Evolutionary conservation across 2,329 filamentous ascomycete species (phyloP).

Genomic region (Lithohypha guttulata): DNA sequence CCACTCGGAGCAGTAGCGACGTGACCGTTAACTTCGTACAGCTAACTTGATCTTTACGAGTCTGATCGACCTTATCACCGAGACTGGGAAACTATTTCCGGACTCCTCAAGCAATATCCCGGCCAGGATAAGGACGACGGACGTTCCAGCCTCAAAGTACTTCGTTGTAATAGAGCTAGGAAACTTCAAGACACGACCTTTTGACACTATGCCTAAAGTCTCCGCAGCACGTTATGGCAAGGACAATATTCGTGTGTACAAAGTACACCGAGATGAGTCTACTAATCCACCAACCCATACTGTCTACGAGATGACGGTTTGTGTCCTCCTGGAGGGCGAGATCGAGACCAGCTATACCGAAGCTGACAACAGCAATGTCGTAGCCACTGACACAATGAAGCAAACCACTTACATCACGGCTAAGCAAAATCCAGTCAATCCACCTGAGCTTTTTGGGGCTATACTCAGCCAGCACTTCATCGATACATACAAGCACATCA

Average conservation of each 20-base stretch:
- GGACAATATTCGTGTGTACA: conserved; percentile 97
- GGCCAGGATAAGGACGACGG: no score
- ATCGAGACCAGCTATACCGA: conserved; percentile 85
- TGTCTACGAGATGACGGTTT: conserved; percentile 90
- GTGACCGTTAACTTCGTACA: no score
- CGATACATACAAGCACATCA: conserved; percentile 77
- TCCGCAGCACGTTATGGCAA: conserved; percentile 45
- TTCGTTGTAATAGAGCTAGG: no score
- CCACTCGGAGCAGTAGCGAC: no score
- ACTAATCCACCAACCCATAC: conserved; percentile 58
- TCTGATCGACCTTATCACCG: no score
- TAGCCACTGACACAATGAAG: conserved; percentile 96
- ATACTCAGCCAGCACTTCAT: conserved; percentile 83
- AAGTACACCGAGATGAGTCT: conserved; percentile 70
- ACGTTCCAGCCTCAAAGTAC: no score
- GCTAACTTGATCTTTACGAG: no score
- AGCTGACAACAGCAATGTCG: conserved; percentile 89
- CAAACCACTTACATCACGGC: conserved; percentile 93
- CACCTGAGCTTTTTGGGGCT: conserved; percentile 82
- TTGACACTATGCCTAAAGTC: conserved; percentile 29
- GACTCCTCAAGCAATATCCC: no score
- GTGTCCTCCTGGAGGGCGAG: conserved; percentile 81
- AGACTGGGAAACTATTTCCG: no score
- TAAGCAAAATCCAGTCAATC: conserved; percentile 83
- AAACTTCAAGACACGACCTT: no score